These are phyloP conservation scores for Phoma sp. DNA, from an alignment of 2,329 filamentous ascomycete genomes.

Conservation along the genomic window DNA sequence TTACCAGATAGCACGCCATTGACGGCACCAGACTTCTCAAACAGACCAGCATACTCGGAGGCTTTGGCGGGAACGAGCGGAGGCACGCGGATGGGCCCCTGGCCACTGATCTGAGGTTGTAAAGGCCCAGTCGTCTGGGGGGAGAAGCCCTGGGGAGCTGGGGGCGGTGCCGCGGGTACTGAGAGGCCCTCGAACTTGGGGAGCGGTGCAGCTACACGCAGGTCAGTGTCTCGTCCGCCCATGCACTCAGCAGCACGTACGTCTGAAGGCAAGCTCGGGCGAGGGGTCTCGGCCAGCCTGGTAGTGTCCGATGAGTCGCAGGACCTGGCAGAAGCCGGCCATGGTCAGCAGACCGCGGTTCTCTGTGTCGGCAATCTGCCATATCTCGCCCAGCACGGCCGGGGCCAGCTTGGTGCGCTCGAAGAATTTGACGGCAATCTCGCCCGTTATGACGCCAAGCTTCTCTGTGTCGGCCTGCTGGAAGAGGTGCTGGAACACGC, in stretches of 20 bases:
- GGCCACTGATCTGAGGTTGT: slow-evolving; percentile 50
- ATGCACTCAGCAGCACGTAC: slow-evolving; percentile 50
- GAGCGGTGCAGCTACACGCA: slow-evolving; percentile 72
- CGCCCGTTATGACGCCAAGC: slow-evolving; percentile 92
- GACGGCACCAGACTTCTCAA: slow-evolving; percentile 84
- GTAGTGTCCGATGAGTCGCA: slow-evolving; percentile 94
- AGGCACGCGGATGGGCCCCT: slow-evolving; percentile 81
- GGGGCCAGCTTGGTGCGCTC: slow-evolving; percentile 92
- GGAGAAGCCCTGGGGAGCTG: slow-evolving; percentile 58
- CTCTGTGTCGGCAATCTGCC: slow-evolving; percentile 97
- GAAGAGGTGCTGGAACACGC: slow-evolving; percentile 91
- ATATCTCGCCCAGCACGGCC: slow-evolving; percentile 90
- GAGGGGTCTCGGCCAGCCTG: slow-evolving; percentile 86
- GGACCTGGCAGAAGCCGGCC: slow-evolving; percentile 88
- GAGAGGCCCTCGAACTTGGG: slow-evolving; percentile 87
- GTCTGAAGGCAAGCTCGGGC: slow-evolving; percentile 81
- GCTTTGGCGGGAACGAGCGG: slow-evolving; percentile 88
- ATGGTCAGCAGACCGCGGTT: slow-evolving; percentile 94
- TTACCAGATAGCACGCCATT: slow-evolving; percentile 76
- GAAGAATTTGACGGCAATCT: slow-evolving; percentile 96
- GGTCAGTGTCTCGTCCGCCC: slow-evolving; percentile 25
- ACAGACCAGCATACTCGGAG: slow-evolving; percentile 85
- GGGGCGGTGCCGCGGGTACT: slow-evolving; percentile 57
- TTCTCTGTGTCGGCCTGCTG: slow-evolving; percentile 89
- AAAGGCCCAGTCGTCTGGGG: slow-evolving; percentile 47